Base-by-base conservation (phyloP, 2,329 filamentous ascomycete genomes). In the Botrytis sinoallii region DNA sequence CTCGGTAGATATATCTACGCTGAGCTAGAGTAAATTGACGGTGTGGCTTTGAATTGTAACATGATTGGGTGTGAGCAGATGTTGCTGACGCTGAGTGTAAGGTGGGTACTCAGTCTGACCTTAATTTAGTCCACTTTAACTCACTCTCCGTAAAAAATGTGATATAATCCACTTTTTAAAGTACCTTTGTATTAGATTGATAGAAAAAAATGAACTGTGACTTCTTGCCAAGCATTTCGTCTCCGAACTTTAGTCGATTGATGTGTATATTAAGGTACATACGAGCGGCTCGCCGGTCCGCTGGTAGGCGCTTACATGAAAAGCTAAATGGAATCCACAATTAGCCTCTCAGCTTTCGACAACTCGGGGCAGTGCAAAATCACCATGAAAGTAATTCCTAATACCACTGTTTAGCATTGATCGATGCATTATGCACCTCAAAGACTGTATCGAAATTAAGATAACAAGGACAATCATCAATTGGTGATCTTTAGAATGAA, bases 281-380 rank as follows among this genome's bases (percentile, higher is more conserved):
- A 10, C 35, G 46, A 57, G 66, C 66, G 66, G 66, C 18, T 69
- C 25, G 48, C 48, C 66, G 66, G 66, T 44, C 66, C 66, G 66
- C 40, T 68, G 48, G 4, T 14, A 68, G 66, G 35, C 66, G 48
- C 66, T 69, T 42, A 69, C 16, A 57, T 22, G 22, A 40, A 67
- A 52, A 67, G 38, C 32, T 55, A 67, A 32, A 67, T 40, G 16
- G 5, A 40, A 55, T 38, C 25, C 6, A 16, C 25, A 57, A 69
- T 69, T 57, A 69, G 48, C 66, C 35, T 42, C 18, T 22, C 38
- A 20, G 5, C 3, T 57, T 1, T 29, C 35, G 22, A 25, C 16
- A 69, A 57, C 66, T 69, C 48, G 22, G 14, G 22, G 25, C 35
- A 29, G 22, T 55, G 48, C 66, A 42, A 6, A 42, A 68, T 10